Evolutionary conservation across 352 stramenopile species (phyloP), one percentile per base, ranked within the genome.

Genomic region (Globisporangium spinosum): DNA sequence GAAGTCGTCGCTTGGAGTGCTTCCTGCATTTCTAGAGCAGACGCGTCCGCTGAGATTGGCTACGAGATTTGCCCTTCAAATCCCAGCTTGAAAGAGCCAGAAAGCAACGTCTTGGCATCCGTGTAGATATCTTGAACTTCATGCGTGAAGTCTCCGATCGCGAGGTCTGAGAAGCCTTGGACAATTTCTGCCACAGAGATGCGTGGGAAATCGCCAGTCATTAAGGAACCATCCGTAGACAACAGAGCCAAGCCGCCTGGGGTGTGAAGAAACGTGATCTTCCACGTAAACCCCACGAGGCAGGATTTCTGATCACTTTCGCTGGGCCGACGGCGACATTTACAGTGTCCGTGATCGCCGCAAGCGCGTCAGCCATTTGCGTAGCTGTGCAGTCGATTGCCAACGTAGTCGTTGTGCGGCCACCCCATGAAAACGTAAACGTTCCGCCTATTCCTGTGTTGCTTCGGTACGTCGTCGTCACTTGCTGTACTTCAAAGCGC

Each of bases 391-490:
- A 94, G 71, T 98, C 84, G 56, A 87, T 90, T 1, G 74, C 62
- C 15, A 98, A 59, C 25, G 77, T 34, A 8, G 77, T 64, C 1
- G 91, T 95, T 7, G 64, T 84, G 3, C 76, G 81, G 2, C 94
- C 94, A 45, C 97, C 97, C 88, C 92, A 98, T 1, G 89, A 87
- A 0, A 99, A 73, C n/a, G 79, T 93, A 73, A 98, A 98, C 6
- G 87, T 97, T 2, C 96, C 96, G 22, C 83, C 83, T 12, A 77
- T 78, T 4, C 70, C 70, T 76, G 73, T 75, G 71, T 79, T 90
- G 61, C 79, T 95, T 23, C 85, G 75, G 62, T 86, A 92, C 20
- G 58, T 80, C 34, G 74, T 87, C 1, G 70, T 82, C 10, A 98
- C 84, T 68, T 97, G 82, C 74, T 99, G 96, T 7, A 98, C 90